A percentile compares a stretch with the other conserved stretches of the same genome.
These are phyloP conservation scores for Ustilago hordei DNA, from an alignment of 1,284 basidiomycete species.

Conservation along the genomic window DNA sequence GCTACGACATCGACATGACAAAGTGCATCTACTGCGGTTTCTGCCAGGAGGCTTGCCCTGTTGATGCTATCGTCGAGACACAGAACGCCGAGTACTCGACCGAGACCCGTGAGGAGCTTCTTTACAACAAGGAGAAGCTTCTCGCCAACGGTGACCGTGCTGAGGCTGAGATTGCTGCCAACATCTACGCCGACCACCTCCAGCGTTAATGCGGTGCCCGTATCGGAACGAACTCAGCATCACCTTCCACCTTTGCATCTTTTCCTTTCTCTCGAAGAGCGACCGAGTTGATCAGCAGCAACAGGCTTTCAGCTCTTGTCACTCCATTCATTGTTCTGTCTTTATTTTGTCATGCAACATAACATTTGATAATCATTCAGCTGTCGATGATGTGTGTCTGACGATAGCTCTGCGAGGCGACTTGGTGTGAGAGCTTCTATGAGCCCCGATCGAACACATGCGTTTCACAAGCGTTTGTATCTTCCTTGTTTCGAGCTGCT, in stretches of 20 bases:
- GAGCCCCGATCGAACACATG: background rate
- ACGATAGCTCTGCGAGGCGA: background rate
- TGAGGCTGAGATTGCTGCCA: conserved; percentile 80
- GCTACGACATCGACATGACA: conserved; percentile 96
- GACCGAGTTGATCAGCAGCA: conserved; percentile 7
- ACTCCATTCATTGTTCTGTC: background rate
- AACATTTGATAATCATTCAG: conserved; percentile 12
- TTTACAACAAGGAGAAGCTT: conserved; percentile 96
- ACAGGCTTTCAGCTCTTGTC: conserved; percentile 4
- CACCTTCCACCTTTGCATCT: conserved; percentile 7
- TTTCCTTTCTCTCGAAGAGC: background rate
- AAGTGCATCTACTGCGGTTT: conserved; percentile 71
- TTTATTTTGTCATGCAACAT: conserved; percentile 26
- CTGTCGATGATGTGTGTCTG: background rate
- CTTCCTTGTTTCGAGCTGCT: background rate
- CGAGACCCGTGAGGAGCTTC: conserved; percentile 95
- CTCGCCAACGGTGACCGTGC: conserved; percentile 94
- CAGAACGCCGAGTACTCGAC: conserved; percentile 79
- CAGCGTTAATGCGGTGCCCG: conserved; percentile 53
- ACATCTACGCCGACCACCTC: conserved; percentile 66
- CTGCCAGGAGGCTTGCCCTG: conserved; percentile 89
- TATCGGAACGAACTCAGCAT: background rate
- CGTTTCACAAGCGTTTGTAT: background rate
- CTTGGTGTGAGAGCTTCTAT: no score
- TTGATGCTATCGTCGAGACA: conserved; percentile 99